Base-by-base conservation (phyloP, 2,329 filamentous ascomycete species). In the Ascochyta lentis region DNA sequence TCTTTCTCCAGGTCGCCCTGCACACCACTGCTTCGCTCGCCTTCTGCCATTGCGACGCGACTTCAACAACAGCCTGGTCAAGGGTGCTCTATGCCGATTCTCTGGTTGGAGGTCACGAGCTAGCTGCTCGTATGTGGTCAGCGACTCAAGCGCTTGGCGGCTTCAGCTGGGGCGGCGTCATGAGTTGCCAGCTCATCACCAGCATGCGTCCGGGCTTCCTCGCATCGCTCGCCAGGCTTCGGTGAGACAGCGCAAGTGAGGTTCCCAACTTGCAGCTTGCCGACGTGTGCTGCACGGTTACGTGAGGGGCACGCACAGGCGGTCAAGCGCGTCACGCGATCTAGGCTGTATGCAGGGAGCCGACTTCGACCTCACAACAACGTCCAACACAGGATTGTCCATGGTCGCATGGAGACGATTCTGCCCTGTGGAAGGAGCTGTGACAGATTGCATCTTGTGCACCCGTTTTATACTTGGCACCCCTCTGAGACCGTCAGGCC, bases 1-100 rank as follows among this genome's bases (percentile, higher is more conserved):
- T 99, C 95, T 77, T 89, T 94, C 80, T 97, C 95, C 67, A 97
- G 83, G 76, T 96, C 91, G 68, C 81, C 71, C 49, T 82, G 71
- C 69, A 81, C 73, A 54, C 82, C 71, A 44, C 78, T 80, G 41
- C 59, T 59, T 49, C 63, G 61, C 60, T 66, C 63, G 43, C 55
- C 69, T 59, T 72, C 74, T 41, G 69, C 68, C 74, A 76, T 76
- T 52, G 60, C 52, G 53, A 54, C 46, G 42, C 44, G 39, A 45
- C 34, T 33, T 27, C 31, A 16, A 26, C 23, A 44, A 38, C 41
- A 38, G 31, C 53, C 35, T 46, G 23, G 13, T 40, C 54, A 45
- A 49, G 16, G 39, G 39, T 44, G 23, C 49, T 52, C 38, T 46
- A n/a, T 44, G 35, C 43, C 33, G 35, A 43, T 43, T 49, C 34